These are phyloP conservation scores for Ajuga reptans DNA, from an alignment of 305 asterid species.

Conservation along the genomic window DNA sequence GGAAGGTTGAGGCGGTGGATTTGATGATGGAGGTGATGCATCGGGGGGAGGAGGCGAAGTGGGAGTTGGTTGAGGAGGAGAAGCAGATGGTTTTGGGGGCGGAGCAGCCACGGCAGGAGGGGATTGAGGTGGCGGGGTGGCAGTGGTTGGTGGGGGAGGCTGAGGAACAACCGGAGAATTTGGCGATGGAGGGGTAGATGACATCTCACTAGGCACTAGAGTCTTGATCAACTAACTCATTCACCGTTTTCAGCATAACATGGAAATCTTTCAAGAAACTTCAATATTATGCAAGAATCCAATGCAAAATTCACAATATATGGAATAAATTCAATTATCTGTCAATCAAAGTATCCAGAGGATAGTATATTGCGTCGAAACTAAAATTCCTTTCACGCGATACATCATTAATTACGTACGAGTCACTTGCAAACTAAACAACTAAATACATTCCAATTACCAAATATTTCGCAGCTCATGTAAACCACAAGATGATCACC, in stretches of 20 bases:
- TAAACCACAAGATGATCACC: slow-evolving; percentile 6
- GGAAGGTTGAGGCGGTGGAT: slow-evolving; percentile 31
- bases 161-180: slow-evolving; percentile 25
- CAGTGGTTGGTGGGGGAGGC: not conserved
- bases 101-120: slow-evolving; percentile 23
- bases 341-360: not conserved
- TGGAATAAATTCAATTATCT: not conserved
- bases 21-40: slow-evolving; percentile 23
- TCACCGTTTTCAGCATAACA: slow-evolving; percentile 20
- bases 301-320: slow-evolving; percentile 2
- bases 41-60: slow-evolving; percentile 24
- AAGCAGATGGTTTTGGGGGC: slow-evolving; percentile 20
- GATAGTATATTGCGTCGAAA: not conserved
- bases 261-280: slow-evolving; percentile 8
- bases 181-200: slow-evolving; percentile 42
- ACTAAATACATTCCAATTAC: not conserved
- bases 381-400: not conserved
- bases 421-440: not conserved
- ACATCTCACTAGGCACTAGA: slow-evolving; percentile 30
- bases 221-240: slow-evolving; percentile 24
- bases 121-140: not conserved
- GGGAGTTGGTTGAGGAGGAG: slow-evolving; percentile 25
- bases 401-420: not conserved
- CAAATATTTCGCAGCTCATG: not conserved
- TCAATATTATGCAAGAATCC: slow-evolving; percentile 4